Base-by-base conservation (phyloP, 768 basidiomycete genomes). In the Harrya chromipes region DNA sequence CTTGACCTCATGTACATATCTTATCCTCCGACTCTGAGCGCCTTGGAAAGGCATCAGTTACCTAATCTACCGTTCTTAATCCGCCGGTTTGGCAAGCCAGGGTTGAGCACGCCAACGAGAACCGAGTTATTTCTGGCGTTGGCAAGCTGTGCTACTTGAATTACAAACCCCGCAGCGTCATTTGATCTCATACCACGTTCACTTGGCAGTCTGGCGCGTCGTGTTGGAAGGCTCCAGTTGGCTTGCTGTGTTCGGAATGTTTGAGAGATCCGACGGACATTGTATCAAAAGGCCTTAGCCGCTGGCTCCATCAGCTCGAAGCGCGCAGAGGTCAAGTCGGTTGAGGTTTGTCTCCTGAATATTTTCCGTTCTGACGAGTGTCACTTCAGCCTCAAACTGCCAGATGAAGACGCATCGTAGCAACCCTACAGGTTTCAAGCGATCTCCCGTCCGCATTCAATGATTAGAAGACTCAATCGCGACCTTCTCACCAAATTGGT, bases 91-190 rank as follows among this genome's bases (percentile, higher is more conserved):
- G 34, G 31, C 52, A 13, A 2, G 29, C 26, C 12, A 40, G 19
- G 47, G 31, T 24, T 17, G 19, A 34, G 42, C 27, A 31, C 12
- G 46, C 40, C 54, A 49, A 46, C 7, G 35, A 33, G 23, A 17
- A 27, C 7, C 6, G 11, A 29, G 29, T 13, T 26, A 29, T 29
- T 11, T 29, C 2, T 29, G 12, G 29, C 29, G 29, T 61, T 62
- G 60, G 51, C 52, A 56, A 60, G 60, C 60, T 59, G 59, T 62
- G 48, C 20, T n/a, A 26, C 47, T 14, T 2, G 36, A 29, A n/a
- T 33, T n/a, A 42, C 21, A 27, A 39, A 37, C 20, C n/a, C 44
- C 12, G 24, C 36, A 29, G 23, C 40, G 49, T 33, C 43, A 33
- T 17, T 35, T 21, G 41, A 33, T 23, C 47, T 35, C 1, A 12